Evolutionary conservation across 306 rosid genomes (phyloP), one percentile per base, ranked within the genome.

Genomic region (Glycyrrhiza uralensis): DNA sequence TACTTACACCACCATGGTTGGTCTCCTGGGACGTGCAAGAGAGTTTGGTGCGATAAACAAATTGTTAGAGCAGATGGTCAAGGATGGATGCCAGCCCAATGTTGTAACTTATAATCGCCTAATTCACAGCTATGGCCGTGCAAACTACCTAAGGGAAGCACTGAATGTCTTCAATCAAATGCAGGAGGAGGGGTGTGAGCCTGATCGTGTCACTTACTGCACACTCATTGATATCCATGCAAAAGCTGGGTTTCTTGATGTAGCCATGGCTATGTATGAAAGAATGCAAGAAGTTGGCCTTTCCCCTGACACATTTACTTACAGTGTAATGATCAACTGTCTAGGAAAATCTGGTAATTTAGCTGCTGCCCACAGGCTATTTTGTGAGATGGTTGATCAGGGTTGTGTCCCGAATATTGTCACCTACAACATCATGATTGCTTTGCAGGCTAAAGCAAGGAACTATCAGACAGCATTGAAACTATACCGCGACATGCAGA

Each of bases 191-290:
- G 87, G 86, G 62, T 86, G 96, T 19, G 82, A 89, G 66, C 98
- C 97, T 33, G 98, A 93, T 73, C 96, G 98, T 18, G 98, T 91
- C 72, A 93, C 97, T 10, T 93, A 89, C 84, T 93, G 94, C 84
- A 93, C 98, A 0, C 97, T 93, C 59, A 91, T 93, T 29, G 98
- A 93, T 86, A 91, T 93, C 81, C 98, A 91, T 83, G 96, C 98
- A 7, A 93, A 93, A 76, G 86, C 97, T 33, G 97, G 98, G 29
- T 91, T 42, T 81, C 96, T 93, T 69, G 97, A 93, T 66, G 78
- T 86, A 55, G 97, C 98, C 51, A 85, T 93, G 81, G 56, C 82
- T 30, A 88, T 93, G 85, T 93, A 93, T 46, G 94, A 91, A 36
- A 80, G 80, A 84, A 93, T 93, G 98, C 96, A 84, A 78, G 84